Base-by-base conservation (phyloP, 495 filamentous ascomycete genomes). In the Penicillium tannophilum region DNA sequence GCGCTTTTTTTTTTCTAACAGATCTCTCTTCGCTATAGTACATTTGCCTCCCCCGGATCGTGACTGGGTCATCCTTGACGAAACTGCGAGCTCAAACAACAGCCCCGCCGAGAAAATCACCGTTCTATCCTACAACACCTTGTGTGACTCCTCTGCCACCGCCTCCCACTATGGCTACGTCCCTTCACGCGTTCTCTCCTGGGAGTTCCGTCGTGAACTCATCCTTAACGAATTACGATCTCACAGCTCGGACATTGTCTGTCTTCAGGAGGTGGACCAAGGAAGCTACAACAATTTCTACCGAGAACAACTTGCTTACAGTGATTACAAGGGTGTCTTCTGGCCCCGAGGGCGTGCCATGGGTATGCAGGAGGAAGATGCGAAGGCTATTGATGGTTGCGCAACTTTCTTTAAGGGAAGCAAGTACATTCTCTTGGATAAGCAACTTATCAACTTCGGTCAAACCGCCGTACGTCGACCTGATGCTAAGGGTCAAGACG, bases 401-500 rank as follows among this genome's bases (percentile, higher is more conserved):
- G 94, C 94, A 31, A 93, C 90, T 31, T 97, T 98, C 72, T 98
- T 90, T 82, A 98, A 96, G 75, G 84, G 80, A 59, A 89, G 82
- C 75, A 96, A 96, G 78, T 98, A 90, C 74, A 90, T 95, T 62
- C 75, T 95, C 46, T 84, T 98, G 30, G 92, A 97, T 76, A 97
- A 97, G 76, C 88, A 96, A 55, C 68, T 96, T 46, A 85, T 98
- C 66, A 91, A 96, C 72, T 96, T 97, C 71, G 86, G 88, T n/a
- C 88, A 90, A 58, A 88, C 86, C 17, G 93, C 94, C 57, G 94
- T 98, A 72, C 90, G 93, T 56, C 82, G 95, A 51, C 89, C 91
- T 6, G 94, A 97, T 71, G 94, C 95, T 83, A 98, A 97, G 74
- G 88, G 90, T 35, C 89, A 93, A 52, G 90, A 93, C 65, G 95